These are phyloP conservation scores for Cyberlindnera japonica DNA, from an alignment of 805 yeast species.

Conservation along the genomic window DNA sequence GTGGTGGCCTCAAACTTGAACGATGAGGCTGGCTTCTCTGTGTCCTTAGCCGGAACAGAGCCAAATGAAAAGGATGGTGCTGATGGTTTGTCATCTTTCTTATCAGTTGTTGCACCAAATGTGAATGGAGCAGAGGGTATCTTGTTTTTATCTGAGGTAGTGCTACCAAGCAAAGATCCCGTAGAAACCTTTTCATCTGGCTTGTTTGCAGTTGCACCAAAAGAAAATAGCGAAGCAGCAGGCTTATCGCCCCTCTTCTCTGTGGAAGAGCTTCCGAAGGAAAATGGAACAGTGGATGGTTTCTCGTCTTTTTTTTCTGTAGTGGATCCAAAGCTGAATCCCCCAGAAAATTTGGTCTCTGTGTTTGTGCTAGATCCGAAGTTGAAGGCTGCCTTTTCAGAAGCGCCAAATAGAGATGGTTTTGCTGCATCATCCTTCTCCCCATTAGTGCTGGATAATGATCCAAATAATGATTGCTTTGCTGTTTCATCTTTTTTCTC, in stretches of 20 bases:
- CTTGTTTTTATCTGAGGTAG: not conserved
- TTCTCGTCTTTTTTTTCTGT: slow-evolving; percentile 13
- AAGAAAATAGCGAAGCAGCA: slow-evolving; percentile 18
- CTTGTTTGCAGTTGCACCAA: slow-evolving; percentile 19
- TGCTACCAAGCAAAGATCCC: too few species aligned
- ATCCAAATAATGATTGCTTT: slow-evolving; percentile 6
- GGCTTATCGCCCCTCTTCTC: slow-evolving; percentile 3
- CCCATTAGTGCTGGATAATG: slow-evolving; percentile 1
- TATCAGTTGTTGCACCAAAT: slow-evolving; percentile 18
- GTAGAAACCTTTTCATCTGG: not conserved
- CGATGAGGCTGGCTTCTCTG: not conserved
- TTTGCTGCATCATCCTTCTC: slow-evolving; percentile 3
- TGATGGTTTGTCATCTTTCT: slow-evolving; percentile 5
- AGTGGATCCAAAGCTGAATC: slow-evolving; percentile 12
- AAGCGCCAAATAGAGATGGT: not conserved
- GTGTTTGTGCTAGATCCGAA: slow-evolving; percentile 2
- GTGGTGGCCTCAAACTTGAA: slow-evolving; percentile 6
- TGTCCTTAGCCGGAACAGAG: slow-evolving; percentile 4
- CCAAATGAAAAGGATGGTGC: slow-evolving; percentile 8
- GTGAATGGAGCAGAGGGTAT: slow-evolving; percentile 7
- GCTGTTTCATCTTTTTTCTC: slow-evolving; percentile 14
- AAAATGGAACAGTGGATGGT: not conserved
- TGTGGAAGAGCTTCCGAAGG: slow-evolving; percentile 5
- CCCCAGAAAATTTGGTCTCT: too few species aligned
- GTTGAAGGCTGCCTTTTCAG: too few species aligned